Evolutionary conservation across 345 rosid species (phyloP).

Genomic region (Boechera divaricarpa): DNA sequence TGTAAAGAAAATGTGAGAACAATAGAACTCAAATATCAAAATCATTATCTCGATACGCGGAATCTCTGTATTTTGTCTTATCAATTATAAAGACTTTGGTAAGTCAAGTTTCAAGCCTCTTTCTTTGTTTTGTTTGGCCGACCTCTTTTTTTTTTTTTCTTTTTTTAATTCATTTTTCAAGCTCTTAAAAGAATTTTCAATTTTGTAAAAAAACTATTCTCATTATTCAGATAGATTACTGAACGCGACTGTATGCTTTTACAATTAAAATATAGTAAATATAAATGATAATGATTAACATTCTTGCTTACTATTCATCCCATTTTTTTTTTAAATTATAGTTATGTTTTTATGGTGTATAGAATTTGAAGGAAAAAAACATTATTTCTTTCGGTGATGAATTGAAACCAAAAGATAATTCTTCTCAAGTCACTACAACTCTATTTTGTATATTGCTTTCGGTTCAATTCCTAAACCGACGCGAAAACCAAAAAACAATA

Average conservation of each 20-base stretch:
- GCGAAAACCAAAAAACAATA: too few species aligned
- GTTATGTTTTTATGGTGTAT: too few species aligned
- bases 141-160: not conserved
- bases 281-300: not conserved
- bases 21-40: slow-evolving; percentile 17
- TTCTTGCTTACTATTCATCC: not conserved
- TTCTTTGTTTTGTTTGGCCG: not conserved
- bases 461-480: too few species aligned
- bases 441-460: not conserved
- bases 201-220: not conserved
- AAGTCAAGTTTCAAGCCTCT: not conserved
- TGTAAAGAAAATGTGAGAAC: not conserved
- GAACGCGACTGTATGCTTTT: not conserved
- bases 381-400: not conserved
- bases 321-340: not conserved
- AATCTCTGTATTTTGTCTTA: not conserved
- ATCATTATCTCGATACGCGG: slow-evolving; percentile 15
- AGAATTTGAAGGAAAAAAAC: too few species aligned
- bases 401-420: not conserved
- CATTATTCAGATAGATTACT: not conserved
- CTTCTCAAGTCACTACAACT: not conserved
- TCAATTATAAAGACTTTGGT: not conserved
- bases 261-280: too few species aligned
- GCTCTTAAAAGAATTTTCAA: not conserved
- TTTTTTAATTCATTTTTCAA: not conserved